Evolutionary conservation across 345 rosid species (phyloP).

Genomic region (Nasturtium officinale): DNA sequence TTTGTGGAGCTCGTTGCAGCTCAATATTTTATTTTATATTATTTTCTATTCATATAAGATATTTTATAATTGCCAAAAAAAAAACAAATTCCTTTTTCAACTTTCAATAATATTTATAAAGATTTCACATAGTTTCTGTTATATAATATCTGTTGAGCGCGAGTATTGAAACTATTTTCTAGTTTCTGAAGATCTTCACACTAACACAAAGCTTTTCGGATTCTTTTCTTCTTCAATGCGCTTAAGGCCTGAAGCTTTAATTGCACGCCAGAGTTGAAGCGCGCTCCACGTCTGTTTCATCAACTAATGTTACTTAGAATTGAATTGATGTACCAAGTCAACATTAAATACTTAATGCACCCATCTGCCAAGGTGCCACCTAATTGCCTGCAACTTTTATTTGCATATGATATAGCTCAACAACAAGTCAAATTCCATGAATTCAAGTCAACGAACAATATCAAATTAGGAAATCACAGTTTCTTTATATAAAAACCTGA

Average conservation of each 20-base stretch:
- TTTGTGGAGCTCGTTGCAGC: too few relatives aligned
- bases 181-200: neutral
- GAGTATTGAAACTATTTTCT: neutral
- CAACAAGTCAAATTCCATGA: neutral
- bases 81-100: too few relatives aligned
- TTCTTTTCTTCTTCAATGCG: neutral
- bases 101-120: too few relatives aligned
- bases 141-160: too few relatives aligned
- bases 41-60: too few relatives aligned
- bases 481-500: neutral
- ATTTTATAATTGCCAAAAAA: too few relatives aligned
- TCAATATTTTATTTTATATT: too few relatives aligned
- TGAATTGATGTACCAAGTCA: neutral
- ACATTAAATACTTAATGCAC: neutral
- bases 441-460: neutral
- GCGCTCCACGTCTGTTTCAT: conserved; percentile 31
- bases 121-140: too few relatives aligned
- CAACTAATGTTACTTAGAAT: conserved; percentile 5
- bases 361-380: neutral
- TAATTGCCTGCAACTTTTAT: neutral
- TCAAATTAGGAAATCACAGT: neutral
- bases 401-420: neutral
- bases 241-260: neutral
- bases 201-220: neutral
- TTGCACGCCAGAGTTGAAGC: conserved; percentile 21